Conservation (phyloP, 495 filamentous ascomycete species). For the Aspergillus wentii region DNA sequence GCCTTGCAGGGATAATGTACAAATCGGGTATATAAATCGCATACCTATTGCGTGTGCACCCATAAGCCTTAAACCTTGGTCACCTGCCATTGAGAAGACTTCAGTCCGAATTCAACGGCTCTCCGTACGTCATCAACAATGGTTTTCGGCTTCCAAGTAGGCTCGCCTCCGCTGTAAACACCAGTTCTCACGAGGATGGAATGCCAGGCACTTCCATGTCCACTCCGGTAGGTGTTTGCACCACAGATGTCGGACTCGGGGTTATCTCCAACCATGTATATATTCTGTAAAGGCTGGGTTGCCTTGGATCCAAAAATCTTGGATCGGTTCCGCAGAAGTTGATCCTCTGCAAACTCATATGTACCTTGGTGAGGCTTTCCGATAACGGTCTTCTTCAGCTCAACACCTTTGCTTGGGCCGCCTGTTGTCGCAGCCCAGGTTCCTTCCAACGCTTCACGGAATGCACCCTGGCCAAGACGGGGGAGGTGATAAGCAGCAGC, state of each 20-base stretch:
- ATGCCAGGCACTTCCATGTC: constrained; percentile 65
- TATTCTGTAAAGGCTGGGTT: constrained; percentile 47
- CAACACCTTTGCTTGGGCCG: constrained; percentile 46
- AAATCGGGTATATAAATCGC: no score
- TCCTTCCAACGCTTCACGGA: constrained; percentile 74
- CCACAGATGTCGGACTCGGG: constrained; percentile 87
- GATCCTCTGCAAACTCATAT: constrained; percentile 77
- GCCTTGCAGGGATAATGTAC: no score
- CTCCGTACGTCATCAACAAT: constrained; percentile 65
- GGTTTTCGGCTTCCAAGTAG: constrained; percentile 48
- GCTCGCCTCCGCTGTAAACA: constrained; percentile 61
- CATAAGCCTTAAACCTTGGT: not conserved
- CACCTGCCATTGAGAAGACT: constrained; percentile 37
- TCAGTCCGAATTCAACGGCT: constrained; percentile 61
- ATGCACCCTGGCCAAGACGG: constrained; percentile 88
- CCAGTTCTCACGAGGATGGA: constrained; percentile 82
- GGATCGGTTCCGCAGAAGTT: constrained; percentile 57
- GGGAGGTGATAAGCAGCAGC: constrained; percentile 77
- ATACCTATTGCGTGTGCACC: no score
- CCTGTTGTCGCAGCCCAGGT: constrained; percentile 70
- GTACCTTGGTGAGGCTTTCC: constrained; percentile 78
- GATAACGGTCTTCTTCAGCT: constrained; percentile 62
- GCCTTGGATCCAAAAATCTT: constrained; percentile 33
- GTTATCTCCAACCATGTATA: constrained; percentile 99
- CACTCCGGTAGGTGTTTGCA: constrained; percentile 71